Conservation (phyloP, 106 monocot species). For the Apostasia ramifera region DNA sequence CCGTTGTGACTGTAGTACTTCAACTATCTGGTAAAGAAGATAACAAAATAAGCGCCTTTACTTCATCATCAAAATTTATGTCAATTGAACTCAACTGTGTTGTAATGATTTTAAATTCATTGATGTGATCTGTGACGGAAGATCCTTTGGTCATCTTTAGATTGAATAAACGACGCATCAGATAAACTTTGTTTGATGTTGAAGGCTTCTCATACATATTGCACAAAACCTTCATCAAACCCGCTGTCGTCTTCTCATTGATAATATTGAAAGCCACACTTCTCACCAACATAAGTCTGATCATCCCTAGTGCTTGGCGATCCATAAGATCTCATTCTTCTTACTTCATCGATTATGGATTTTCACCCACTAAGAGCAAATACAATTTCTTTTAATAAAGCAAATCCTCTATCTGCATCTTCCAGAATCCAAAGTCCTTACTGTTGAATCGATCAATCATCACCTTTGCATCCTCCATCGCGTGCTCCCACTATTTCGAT, state of each 20-base stretch:
- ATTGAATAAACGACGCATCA: not conserved
- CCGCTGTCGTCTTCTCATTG: not conserved
- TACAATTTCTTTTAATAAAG: not conserved
- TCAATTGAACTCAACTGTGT: not conserved
- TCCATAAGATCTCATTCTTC: not conserved
- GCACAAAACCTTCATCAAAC: not conserved
- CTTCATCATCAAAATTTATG: constrained; percentile 3
- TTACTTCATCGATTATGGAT: not conserved
- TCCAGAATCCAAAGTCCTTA: not conserved
- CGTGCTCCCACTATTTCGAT: too few species aligned
- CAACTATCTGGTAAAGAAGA: constrained; percentile 8
- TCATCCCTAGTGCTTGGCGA: not conserved
- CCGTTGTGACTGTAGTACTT: not conserved
- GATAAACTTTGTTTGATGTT: not conserved
- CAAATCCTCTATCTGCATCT: not conserved
- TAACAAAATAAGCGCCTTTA: not conserved
- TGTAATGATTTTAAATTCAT: not conserved
- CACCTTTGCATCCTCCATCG: too few species aligned
- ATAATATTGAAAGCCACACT: not conserved
- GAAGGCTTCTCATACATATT: constrained; percentile 2
- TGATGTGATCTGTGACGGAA: not conserved
- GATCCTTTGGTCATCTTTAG: not conserved
- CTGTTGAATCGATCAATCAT: too few species aligned
- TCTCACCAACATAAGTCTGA: not conserved
- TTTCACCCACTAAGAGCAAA: not conserved